phyloP scores from a whole-genome alignment of 2,329 filamentous ascomycete species.

The Ophiostoma sp. region DNA sequence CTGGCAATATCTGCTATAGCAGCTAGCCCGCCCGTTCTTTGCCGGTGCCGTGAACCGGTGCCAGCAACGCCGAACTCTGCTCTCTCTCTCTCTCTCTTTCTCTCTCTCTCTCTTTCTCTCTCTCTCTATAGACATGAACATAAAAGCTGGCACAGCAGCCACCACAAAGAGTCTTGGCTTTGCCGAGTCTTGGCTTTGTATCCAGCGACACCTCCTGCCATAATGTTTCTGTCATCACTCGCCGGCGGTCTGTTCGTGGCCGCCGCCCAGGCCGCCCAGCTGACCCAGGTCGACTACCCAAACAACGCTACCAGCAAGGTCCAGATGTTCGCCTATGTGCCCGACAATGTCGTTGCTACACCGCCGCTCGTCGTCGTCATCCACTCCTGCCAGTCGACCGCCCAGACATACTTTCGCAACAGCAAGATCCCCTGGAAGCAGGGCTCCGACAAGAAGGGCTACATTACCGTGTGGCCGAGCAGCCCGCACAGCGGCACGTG shows the following conservation, averaged over 20 bases:
- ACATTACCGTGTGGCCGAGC: no score
- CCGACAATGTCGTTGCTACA: conserved; percentile 35
- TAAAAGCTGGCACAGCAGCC: no score
- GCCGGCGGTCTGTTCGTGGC: neutral
- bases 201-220: neutral
- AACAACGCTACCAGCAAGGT: conserved; percentile 37
- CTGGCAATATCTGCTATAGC: neutral
- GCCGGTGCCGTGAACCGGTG: neutral
- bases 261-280: neutral
- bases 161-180: neutral
- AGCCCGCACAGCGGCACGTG: no score
- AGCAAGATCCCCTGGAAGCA: no score
- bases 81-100: no score
- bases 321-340: conserved; percentile 38
- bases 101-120: no score
- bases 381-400: conserved; percentile 38
- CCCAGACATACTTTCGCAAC: conserved; percentile 37
- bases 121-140: no score
- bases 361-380: conserved; percentile 37
- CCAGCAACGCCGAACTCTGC: neutral
- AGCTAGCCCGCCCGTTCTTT: neutral
- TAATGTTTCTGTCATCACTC: neutral
- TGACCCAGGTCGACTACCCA: conserved; percentile 34
- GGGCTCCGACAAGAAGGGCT: no score
- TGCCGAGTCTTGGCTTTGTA: neutral